phyloP scores from a whole-genome alignment of 495 filamentous ascomycete species.

The Aspergillus saccharolyticus region DNA sequence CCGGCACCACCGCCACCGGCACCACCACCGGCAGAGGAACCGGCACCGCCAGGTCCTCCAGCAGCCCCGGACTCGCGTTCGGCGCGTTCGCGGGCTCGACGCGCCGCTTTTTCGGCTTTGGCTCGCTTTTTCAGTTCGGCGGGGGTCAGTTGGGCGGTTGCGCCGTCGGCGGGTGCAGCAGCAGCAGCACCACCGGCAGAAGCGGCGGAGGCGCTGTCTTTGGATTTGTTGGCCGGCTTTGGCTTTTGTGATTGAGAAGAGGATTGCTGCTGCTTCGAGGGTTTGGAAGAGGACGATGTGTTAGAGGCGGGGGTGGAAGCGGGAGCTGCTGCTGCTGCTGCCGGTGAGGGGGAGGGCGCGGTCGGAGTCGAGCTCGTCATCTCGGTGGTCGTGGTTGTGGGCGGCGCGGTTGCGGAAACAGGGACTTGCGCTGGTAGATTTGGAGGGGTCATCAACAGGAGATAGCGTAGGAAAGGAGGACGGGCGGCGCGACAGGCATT shows the following conservation, averaged over 20 bases:
- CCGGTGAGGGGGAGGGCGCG: conserved; percentile 17
- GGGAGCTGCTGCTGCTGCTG: conserved; percentile 8
- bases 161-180: conserved; percentile 12
- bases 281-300: conserved; percentile 20
- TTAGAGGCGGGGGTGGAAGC: conserved; percentile 6
- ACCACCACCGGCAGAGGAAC: conserved; percentile 14
- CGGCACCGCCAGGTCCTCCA: conserved; percentile 26
- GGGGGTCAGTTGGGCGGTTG: conserved; percentile 50
- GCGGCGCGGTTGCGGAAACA: background rate
- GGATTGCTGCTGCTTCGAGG: conserved; percentile 25
- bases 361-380: conserved; percentile 14
- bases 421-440: background rate
- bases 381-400: background rate
- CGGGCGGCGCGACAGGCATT: background rate
- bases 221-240: conserved; percentile 20
- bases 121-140: conserved; percentile 71
- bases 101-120: conserved; percentile 73
- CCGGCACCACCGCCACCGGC: no score
- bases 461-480: background rate
- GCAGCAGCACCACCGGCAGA: background rate
- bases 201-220: conserved; percentile 22
- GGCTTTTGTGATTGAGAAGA: background rate
- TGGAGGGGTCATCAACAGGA: background rate
- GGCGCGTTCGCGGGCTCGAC: conserved; percentile 59
- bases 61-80: conserved; percentile 27